phyloP scores from a whole-genome alignment of 2,329 filamentous ascomycete species.

The Zymoseptoria brevis region DNA sequence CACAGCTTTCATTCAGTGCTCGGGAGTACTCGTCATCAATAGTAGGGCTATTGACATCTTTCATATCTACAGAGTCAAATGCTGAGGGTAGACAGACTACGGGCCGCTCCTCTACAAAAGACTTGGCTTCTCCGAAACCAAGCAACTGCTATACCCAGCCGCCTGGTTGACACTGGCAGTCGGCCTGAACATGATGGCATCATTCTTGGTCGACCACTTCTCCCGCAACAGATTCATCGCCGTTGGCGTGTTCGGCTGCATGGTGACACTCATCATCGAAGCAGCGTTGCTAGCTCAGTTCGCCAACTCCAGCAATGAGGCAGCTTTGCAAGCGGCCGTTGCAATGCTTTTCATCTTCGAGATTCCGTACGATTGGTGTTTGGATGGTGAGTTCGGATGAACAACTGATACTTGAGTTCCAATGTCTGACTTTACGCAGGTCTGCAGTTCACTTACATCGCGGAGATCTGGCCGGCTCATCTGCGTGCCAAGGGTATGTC shows the following conservation, averaged over 20 bases:
- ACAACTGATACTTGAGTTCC: no score
- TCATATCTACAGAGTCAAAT: no score
- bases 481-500: constrained; percentile 19
- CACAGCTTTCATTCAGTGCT: constrained; percentile 26
- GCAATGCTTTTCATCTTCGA: constrained; percentile 15
- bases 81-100: constrained; percentile 14
- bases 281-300: constrained; percentile 14
- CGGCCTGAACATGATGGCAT: constrained; percentile 21
- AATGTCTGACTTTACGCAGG: not conserved
- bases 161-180: constrained; percentile 26
- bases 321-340: constrained; percentile 11
- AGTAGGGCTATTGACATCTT: no score
- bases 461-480: constrained; percentile 15
- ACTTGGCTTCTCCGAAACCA: constrained; percentile 22
- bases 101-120: constrained; percentile 25
- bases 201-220: constrained; percentile 20
- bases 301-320: constrained; percentile 7
- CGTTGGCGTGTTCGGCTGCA: constrained; percentile 16
- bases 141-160: constrained; percentile 24
- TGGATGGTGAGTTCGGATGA: constrained; percentile 3
- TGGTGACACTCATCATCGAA: constrained; percentile 13
- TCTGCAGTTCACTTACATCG: constrained; percentile 17
- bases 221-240: constrained; percentile 13
- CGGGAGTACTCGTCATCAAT: constrained; percentile 27
- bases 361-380: constrained; percentile 13